Base-by-base conservation (phyloP, 2,329 filamentous ascomycete species). In the Tolypocladium inflatum region DNA sequence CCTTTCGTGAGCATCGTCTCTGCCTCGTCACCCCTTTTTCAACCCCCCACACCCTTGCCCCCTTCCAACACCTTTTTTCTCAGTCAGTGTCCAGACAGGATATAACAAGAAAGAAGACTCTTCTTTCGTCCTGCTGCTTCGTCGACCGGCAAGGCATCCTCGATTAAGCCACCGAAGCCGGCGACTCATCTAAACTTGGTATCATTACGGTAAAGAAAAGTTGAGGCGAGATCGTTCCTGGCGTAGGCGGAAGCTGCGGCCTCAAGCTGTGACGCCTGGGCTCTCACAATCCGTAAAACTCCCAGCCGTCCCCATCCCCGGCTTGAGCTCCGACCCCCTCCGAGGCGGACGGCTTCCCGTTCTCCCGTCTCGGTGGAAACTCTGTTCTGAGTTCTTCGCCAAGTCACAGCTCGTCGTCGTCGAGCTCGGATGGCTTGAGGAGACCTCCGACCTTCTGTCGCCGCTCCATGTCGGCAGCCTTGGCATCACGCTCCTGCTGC, bases 391-490 rank as follows among this genome's bases (percentile, higher is more conserved):
- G 73, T 71, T 90, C 87, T 72, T 85, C 73, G 51, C 84, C 77
- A 62, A 92, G 90, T 96, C 91, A 97, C 74, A 92, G 81, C 75
- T 92, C 89, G 68, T 93, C 90, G 66, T 93, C 90, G 64, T 91
- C 93, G 70, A 99, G 84, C 73, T 99, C 94, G n/a, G 91, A 94
- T 55, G 94, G 95, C 80, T 99, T 97, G 68, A 99, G 80, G 61
- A 99, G 80, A 68, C 95, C 94, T 65, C 94, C 92, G 58, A 99
- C 91, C 80, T 96, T 97, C 77, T 93, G 90, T 62, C 90, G 86
- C 65, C 93, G 88, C 74, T 97, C 91, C 67, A 92, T 87, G 72
- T 99, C 95, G 26, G 91, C 89, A 54, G 88, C 86, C 72, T 92
- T 91, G 53, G 89, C 90, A 66, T 93, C 90, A 63, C 85, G 86